Evolutionary conservation across 768 basidiomycete genomes (phyloP).

Genomic region (Leccinum fibrillosum): DNA sequence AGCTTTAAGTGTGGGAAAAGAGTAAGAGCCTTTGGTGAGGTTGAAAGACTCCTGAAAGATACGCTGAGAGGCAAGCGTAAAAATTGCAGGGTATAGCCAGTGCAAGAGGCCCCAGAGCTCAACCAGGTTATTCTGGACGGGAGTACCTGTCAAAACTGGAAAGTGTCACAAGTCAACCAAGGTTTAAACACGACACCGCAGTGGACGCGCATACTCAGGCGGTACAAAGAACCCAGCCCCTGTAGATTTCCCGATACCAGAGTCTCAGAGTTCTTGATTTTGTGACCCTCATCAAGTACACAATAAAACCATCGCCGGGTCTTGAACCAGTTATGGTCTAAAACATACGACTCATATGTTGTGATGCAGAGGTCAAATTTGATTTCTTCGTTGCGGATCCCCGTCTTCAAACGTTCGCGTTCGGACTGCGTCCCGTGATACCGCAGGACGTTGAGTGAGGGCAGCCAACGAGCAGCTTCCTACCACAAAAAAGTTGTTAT

Average conservation of each 20-base stretch:
- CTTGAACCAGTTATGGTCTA: slow-evolving; percentile 62
- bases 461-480: slow-evolving; percentile 56
- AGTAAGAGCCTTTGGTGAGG: slow-evolving; percentile 50
- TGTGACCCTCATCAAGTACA: slow-evolving; percentile 67
- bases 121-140: slow-evolving; percentile 62
- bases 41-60: slow-evolving; percentile 54
- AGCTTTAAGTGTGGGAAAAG: slow-evolving; percentile 44
- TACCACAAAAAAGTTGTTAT: slow-evolving; percentile 17
- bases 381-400: slow-evolving; percentile 35
- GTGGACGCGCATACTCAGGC: slow-evolving; percentile 41
- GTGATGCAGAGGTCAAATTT: slow-evolving; percentile 55
- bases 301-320: slow-evolving; percentile 53
- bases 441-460: slow-evolving; percentile 50
- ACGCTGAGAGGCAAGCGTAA: slow-evolving; percentile 44
- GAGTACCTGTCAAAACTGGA: slow-evolving; percentile 68
- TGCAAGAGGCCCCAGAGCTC: slow-evolving; percentile 57
- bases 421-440: slow-evolving; percentile 58
- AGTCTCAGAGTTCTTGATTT: slow-evolving; percentile 67
- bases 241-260: slow-evolving; percentile 51
- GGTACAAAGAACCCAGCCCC: slow-evolving; percentile 52
- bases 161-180: background rate
- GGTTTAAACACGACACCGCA: background rate
- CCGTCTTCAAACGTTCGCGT: slow-evolving; percentile 51
- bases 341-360: slow-evolving; percentile 63
- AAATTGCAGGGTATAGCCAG: slow-evolving; percentile 54